phyloP scores from a whole-genome alignment of 768 basidiomycete species.

The Mycena chlorophos region DNA sequence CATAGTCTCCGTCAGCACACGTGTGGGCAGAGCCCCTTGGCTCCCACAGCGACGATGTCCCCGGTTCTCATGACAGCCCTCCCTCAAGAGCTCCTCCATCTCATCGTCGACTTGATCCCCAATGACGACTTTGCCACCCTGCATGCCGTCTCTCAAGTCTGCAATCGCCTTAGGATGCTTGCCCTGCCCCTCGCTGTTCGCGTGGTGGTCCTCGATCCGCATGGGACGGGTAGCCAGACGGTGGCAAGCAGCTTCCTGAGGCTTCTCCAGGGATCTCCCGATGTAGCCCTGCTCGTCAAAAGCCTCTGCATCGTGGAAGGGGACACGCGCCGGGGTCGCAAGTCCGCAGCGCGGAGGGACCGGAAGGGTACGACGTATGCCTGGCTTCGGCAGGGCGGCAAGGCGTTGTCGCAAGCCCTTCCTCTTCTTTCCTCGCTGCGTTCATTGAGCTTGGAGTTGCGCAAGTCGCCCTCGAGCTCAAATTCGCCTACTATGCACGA shows the following conservation, averaged over 20 bases:
- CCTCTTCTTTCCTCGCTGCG: neutral
- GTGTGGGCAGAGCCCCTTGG: neutral
- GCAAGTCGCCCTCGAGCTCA: neutral
- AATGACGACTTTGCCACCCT: neutral
- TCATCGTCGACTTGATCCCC: neutral
- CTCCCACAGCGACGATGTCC: neutral
- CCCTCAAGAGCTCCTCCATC: neutral
- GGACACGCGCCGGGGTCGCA: neutral
- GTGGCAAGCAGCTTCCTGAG: neutral
- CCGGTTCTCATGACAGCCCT: neutral
- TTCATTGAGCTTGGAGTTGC: neutral
- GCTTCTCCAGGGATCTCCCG: neutral
- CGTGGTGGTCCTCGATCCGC: neutral
- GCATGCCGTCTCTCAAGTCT: neutral
- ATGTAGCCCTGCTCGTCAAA: neutral
- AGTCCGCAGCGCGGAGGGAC: neutral
- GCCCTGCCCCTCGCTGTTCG: neutral
- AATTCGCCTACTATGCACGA: too few relatives aligned
- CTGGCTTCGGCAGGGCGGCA: neutral
- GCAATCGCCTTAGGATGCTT: neutral
- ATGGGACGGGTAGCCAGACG: neutral
- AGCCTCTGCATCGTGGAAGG: neutral
- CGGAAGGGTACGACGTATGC: neutral
- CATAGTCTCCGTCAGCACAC: too few relatives aligned
- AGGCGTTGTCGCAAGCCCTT: neutral